phyloP scores from a whole-genome alignment of 169 alveolate genomes.

The Amoebophrya sp. region DNA sequence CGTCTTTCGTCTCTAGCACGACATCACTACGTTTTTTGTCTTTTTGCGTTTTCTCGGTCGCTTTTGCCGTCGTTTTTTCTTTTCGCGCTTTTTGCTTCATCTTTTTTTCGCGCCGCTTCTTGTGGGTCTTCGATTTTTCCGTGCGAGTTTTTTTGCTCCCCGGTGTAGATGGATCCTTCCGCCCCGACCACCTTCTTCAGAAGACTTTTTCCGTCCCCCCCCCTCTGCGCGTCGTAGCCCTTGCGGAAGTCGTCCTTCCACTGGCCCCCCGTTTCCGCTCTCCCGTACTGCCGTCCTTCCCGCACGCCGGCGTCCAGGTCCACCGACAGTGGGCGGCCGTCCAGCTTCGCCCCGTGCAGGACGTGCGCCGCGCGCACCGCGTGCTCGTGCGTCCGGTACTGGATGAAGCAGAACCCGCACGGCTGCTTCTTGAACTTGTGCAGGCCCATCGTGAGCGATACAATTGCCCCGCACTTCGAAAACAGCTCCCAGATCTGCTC shows the following conservation, averaged over 20 bases:
- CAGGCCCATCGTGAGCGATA: conserved; percentile 24
- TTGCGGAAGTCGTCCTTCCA: conserved; percentile 33
- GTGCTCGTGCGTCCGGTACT: conserved; percentile 22
- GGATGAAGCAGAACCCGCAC: conserved; percentile 35
- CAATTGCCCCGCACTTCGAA: conserved; percentile 27
- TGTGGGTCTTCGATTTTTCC: too few species aligned
- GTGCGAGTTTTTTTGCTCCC: too few species aligned
- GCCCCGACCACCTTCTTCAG: too few species aligned
- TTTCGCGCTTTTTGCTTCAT: too few species aligned
- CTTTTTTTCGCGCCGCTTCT: too few species aligned
- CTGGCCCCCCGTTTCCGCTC: conserved; percentile 28
- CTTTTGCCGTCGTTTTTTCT: too few species aligned
- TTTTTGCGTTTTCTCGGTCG: too few species aligned
- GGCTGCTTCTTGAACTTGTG: conserved; percentile 22
- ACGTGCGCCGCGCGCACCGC: conserved; percentile 9
- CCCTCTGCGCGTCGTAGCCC: conserved; percentile 23
- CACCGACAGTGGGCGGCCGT: conserved; percentile 5
- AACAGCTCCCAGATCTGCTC: conserved; percentile 33
- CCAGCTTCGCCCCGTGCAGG: neutral
- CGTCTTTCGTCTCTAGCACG: too few species aligned
- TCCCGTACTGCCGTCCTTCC: conserved; percentile 30
- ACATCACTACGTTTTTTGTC: too few species aligned
- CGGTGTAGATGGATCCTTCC: too few species aligned
- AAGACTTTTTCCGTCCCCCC: conserved; percentile 32
- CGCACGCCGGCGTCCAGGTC: conserved; percentile 30